phyloP scores from a whole-genome alignment of 805 yeast species.

The Tetrapisispora pingtungensis region DNA sequence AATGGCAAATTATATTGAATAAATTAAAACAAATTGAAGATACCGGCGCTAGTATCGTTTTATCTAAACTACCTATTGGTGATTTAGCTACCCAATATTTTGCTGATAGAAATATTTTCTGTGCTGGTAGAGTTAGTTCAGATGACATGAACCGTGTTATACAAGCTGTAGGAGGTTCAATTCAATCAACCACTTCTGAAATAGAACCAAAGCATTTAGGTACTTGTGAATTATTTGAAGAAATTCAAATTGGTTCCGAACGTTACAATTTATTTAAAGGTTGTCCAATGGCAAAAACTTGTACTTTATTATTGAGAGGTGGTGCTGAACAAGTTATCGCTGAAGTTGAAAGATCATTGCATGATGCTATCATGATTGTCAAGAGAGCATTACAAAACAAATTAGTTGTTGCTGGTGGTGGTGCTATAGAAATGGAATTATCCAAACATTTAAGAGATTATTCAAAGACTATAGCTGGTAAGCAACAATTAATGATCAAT shows the following conservation, averaged over 20 bases:
- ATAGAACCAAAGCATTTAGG: conserved; percentile 67
- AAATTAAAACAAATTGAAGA: conserved; percentile 74
- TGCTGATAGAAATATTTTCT: conserved; percentile 91
- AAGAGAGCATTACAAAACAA: conserved; percentile 86
- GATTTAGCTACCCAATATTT: conserved; percentile 98
- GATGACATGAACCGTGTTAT: conserved; percentile 91
- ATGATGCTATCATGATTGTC: conserved; percentile 97
- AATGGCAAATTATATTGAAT: conserved; percentile 86
- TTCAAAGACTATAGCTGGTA: conserved; percentile 84
- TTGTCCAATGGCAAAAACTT: conserved; percentile 84
- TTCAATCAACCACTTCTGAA: conserved; percentile 71
- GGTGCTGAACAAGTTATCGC: conserved; percentile 98
- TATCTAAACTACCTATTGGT: conserved; percentile 93
- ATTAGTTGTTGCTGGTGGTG: conserved; percentile 94
- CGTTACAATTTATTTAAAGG: conserved; percentile 90
- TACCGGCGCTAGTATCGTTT: conserved; percentile 85
- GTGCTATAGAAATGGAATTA: conserved; percentile 96
- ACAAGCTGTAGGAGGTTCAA: conserved; percentile 85
- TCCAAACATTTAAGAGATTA: conserved; percentile 81
- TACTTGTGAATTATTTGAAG: conserved; percentile 78
- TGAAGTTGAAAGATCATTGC: conserved; percentile 94
- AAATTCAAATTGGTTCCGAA: conserved; percentile 91
- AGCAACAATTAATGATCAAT: conserved; percentile 84
- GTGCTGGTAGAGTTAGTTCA: conserved; percentile 88
- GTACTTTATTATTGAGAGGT: conserved; percentile 89